Evolutionary conservation across 2,329 filamentous ascomycete genomes (phyloP).

Genomic region (Talaromyces sp.): DNA sequence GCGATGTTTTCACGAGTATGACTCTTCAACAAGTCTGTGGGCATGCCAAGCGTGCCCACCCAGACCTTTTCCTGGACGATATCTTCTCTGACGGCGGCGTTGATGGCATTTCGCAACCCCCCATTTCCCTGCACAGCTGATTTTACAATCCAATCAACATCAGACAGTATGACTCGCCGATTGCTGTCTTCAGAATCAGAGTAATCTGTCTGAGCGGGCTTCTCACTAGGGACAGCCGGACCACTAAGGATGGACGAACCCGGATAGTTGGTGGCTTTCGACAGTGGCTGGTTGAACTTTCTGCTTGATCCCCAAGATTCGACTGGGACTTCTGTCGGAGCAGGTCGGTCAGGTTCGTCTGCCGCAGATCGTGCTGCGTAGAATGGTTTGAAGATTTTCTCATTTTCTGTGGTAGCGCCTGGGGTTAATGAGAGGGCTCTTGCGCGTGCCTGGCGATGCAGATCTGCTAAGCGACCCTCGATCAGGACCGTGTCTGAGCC

Average conservation of each 20-base stretch:
- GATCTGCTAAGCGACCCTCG: conserved; percentile 19
- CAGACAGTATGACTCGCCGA: conserved; percentile 57
- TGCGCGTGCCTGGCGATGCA: conserved; percentile 13
- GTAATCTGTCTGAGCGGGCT: conserved; percentile 16
- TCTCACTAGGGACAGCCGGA: conserved; percentile 17
- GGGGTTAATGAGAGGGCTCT: conserved; percentile 26
- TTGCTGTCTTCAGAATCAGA: conserved; percentile 42
- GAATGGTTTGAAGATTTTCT: conserved; percentile 31
- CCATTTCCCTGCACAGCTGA: conserved; percentile 87
- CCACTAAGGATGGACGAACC: conserved; percentile 65
- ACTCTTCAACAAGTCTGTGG: conserved; percentile 74
- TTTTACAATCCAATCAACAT: conserved; percentile 73
- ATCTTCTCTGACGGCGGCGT: conserved; percentile 67
- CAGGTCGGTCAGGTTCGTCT: conserved; percentile 25
- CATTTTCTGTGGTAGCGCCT: conserved; percentile 33
- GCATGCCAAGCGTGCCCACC: conserved; percentile 90
- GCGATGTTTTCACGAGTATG: conserved; percentile 76
- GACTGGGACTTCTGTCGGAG: conserved; percentile 62
- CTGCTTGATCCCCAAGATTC: conserved; percentile 66
- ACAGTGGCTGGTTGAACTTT: conserved; percentile 71
- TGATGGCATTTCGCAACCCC: conserved; percentile 78
- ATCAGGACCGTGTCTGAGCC: conserved; percentile 14
- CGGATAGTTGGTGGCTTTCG: conserved; percentile 67
- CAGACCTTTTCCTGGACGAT: conserved; percentile 69
- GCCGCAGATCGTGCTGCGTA: conserved; percentile 23